Percentiles rank a stretch among this genome's conserved stretches.
phyloP scores from a whole-genome alignment of 139 green algal species.

The Spirogloea muscicola region DNA sequence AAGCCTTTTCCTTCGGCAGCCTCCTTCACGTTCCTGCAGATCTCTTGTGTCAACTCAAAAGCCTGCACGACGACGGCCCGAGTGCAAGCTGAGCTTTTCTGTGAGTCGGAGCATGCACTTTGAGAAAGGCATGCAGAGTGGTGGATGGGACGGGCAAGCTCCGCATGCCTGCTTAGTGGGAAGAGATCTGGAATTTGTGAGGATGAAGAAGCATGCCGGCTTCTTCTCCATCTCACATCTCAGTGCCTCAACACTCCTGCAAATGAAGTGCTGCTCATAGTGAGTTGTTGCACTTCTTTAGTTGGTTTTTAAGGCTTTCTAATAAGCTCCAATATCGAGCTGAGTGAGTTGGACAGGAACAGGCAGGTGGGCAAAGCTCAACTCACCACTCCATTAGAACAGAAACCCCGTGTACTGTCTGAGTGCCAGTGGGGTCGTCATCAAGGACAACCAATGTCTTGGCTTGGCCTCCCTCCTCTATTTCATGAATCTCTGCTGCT shows the following conservation, averaged over 20 bases:
- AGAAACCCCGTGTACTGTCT: conserved; percentile 46
- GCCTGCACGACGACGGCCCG: conserved; percentile 10
- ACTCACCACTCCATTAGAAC: conserved; percentile 23
- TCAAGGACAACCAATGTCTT: conserved; percentile 44
- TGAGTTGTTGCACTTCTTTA: not conserved
- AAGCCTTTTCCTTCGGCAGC: conserved; percentile 17
- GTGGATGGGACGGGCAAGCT: too few species aligned
- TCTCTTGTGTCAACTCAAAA: conserved; percentile 37
- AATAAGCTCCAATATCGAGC: too few species aligned
- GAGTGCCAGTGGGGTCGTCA: conserved; percentile 51
- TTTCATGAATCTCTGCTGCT: conserved; percentile 11
- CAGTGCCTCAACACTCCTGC: conserved; percentile 38
- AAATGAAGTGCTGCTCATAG: not conserved
- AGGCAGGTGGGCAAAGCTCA: not conserved
- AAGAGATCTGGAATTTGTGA: conserved; percentile 49
- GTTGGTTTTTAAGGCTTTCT: too few species aligned
- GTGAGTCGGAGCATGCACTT: not conserved
- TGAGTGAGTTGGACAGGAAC: too few species aligned
- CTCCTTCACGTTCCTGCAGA: conserved; percentile 46
- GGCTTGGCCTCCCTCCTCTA: not conserved
- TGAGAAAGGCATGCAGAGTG: not conserved
- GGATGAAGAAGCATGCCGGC: conserved; percentile 46
- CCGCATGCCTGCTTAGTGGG: conserved; percentile 33
- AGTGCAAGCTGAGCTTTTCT: not conserved
- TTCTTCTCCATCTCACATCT: conserved; percentile 14